Evolutionary conservation across 2,329 filamentous ascomycete species (phyloP).

Genomic region (Fusarium pseudoanthophilum): DNA sequence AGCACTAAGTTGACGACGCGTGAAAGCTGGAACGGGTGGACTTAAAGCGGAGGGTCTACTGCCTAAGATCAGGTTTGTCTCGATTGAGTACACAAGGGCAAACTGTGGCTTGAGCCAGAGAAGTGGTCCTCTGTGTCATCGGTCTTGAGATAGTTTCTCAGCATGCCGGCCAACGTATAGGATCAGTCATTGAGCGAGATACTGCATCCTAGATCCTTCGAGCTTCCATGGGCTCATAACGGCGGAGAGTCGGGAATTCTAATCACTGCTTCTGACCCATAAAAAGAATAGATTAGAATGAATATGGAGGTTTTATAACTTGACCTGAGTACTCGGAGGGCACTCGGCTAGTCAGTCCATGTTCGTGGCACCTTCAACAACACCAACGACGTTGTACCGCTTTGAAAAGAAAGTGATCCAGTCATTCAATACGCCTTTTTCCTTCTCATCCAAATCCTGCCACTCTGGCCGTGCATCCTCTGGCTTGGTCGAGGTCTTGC

Average conservation of each 20-base stretch:
- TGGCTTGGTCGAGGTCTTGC: slow-evolving; percentile 83
- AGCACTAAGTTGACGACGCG: background rate
- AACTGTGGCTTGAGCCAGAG: background rate
- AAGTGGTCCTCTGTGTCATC: background rate
- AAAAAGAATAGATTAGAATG: background rate
- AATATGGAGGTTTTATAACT: slow-evolving; percentile 30
- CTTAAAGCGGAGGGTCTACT: background rate
- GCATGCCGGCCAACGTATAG: background rate
- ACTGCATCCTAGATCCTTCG: background rate
- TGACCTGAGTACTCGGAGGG: slow-evolving; percentile 33
- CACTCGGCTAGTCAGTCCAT: slow-evolving; percentile 52
- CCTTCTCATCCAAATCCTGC: slow-evolving; percentile 83
- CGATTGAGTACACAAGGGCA: background rate
- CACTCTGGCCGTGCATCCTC: slow-evolving; percentile 88
- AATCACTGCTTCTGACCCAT: background rate
- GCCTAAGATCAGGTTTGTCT: background rate
- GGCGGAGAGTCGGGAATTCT: slow-evolving; percentile 34
- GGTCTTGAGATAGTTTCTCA: background rate
- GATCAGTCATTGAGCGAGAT: background rate
- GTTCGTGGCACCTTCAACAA: slow-evolving; percentile 70
- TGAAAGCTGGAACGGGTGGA: background rate
- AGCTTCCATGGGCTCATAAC: slow-evolving; percentile 23
- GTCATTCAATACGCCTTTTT: slow-evolving; percentile 86
- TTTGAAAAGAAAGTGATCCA: slow-evolving; percentile 98
- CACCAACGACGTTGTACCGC: slow-evolving; percentile 89